Evolutionary conservation across 495 filamentous ascomycete genomes (phyloP), one percentile per base, ranked within the genome.

Genomic region (Lichina pygmaea): DNA sequence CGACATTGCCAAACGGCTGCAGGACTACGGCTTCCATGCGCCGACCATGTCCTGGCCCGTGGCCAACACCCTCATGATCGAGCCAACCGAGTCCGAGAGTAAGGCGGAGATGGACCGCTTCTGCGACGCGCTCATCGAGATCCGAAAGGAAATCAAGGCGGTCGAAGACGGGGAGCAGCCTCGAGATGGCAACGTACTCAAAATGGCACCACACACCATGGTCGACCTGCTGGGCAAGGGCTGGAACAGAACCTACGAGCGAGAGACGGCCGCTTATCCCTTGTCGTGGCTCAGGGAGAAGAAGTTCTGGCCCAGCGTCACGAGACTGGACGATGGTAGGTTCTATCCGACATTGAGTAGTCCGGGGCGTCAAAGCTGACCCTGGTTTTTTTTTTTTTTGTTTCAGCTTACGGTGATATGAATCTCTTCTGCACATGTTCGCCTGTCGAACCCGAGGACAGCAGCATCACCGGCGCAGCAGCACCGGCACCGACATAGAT

Each of bases 11-110:
- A 97, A 97, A 67, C 83, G 89, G 48, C 74, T 97, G 8, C 86
- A 94, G 60, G 89, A 97, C 56, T 97, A 93, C 57, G 89, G 89
- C 39, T 97, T 97, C 71, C 89, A 97, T 58, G 84, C 91, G 4
- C 89, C 89, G 3, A 97, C 89, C 41, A 95, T 97, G 89, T 83
- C 76, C 55, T 97, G 85, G 85, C 89, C 89, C 6, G 86, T 97
- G 3, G 68, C 84, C 41, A 89, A 89, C 59, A 97, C 89, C 2
- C 72, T 97, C 15, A 97, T 97, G 89, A 92, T 97, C 52, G 89
- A 97, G 66, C 89, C 89, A 33, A 97, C 89, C 0, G 89, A 97
- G 63, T 84, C 77, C 13, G 89, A 97, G 63, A 81, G 73, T 59
- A 80, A 91, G 57, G 80, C 79, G 49, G 89, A 97, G 63, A 70